Evolutionary conservation across 257 asterid species (phyloP).

Genomic region (Linderniella brevidens): DNA sequence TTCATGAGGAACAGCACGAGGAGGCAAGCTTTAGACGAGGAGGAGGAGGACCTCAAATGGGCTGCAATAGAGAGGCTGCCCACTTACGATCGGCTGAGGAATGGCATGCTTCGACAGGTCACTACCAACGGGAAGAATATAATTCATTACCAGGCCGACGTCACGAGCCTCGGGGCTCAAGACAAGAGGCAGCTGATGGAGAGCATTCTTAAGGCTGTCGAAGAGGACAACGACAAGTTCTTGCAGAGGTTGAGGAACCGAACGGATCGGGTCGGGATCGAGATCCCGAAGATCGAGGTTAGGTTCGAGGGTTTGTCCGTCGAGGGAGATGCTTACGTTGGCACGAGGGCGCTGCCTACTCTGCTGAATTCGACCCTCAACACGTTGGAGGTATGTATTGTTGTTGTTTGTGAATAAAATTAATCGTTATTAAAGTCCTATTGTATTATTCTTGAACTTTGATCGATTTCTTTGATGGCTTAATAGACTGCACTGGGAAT

Average conservation of each 20-base stretch:
- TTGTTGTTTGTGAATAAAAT: neutral
- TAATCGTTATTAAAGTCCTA: too few species aligned
- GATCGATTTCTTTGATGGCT: constrained; percentile 1
- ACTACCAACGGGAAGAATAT: constrained; percentile 48
- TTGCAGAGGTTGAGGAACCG: constrained; percentile 47
- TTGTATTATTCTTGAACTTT: too few species aligned
- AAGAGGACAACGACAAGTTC: constrained; percentile 59
- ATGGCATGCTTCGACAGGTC: constrained; percentile 45
- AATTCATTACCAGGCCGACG: constrained; percentile 49
- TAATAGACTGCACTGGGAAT: constrained; percentile 37
- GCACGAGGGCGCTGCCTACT: constrained; percentile 83
- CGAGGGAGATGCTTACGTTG: constrained; percentile 76
- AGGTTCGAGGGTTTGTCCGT: constrained; percentile 51
- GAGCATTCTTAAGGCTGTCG: constrained; percentile 41
- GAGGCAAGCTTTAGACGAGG: constrained; percentile 47
- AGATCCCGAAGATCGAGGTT: constrained; percentile 73
- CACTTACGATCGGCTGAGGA: constrained; percentile 56
- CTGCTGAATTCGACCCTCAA: constrained; percentile 60
- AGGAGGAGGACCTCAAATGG: constrained; percentile 76
- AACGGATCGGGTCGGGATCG: constrained; percentile 82
- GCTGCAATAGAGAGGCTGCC: constrained; percentile 88
- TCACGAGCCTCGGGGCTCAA: constrained; percentile 34
- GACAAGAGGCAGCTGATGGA: constrained; percentile 60
- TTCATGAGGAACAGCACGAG: constrained; percentile 43
- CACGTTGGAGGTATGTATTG: constrained; percentile 39